A percentile compares a stretch with the other conserved stretches of the same genome.
These are phyloP conservation scores for Russula sp. DNA, from an alignment of 768 basidiomycete genomes.

Conservation along the genomic window DNA sequence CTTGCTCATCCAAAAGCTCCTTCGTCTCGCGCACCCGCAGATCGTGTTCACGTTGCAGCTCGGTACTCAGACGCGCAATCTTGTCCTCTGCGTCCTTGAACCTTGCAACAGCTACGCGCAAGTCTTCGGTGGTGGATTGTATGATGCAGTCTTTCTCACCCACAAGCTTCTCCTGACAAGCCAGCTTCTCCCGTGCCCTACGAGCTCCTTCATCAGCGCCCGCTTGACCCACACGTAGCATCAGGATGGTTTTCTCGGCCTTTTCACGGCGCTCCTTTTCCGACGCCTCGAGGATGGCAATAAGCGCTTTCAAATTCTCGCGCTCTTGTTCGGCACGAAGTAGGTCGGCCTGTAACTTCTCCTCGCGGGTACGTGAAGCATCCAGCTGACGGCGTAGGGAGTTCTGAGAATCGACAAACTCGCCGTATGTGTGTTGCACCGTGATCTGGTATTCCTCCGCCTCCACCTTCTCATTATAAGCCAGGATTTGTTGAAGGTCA, in stretches of 20 bases:
- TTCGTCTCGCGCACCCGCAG: not conserved
- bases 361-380: conserved; percentile 3
- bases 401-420: not conserved
- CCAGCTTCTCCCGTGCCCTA: not conserved
- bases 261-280: not conserved
- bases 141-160: not conserved
- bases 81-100: not conserved
- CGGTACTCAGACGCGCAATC: not conserved
- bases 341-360: not conserved
- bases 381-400: not conserved
- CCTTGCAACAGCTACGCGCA: not conserved
- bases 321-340: not conserved
- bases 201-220: not conserved
- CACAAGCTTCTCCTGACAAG: not conserved
- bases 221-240: not conserved
- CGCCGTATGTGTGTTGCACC: not conserved
- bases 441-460: not conserved
- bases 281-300: not conserved
- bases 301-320: not conserved
- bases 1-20: conserved; percentile 5
- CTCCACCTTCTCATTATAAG: not conserved
- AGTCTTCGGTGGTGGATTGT: not conserved
- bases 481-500: not conserved
- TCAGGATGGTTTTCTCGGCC: not conserved
- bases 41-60: not conserved